Conservation (phyloP, 768 basidiomycete genomes). For the Rossbeevera mucosa region DNA sequence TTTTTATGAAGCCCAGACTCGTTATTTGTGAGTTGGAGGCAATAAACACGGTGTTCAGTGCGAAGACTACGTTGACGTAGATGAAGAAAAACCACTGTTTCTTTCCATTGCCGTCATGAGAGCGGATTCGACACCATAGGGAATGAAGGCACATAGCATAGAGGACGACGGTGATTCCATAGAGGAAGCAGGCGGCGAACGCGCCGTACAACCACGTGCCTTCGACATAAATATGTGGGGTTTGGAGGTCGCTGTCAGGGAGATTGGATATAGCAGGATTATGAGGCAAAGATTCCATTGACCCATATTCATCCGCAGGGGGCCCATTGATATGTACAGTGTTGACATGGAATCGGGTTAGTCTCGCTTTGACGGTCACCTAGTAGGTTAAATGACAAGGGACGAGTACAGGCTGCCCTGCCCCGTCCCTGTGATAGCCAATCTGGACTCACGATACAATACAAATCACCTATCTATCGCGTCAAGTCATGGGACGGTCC, state of each 20-base stretch:
- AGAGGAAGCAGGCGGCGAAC: slow-evolving; percentile 24
- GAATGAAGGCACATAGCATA: slow-evolving; percentile 26
- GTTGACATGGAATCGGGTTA: neutral
- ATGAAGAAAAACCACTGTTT: slow-evolving; percentile 25
- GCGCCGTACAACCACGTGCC: slow-evolving; percentile 30
- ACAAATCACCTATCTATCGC: too few relatives aligned
- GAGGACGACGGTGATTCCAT: slow-evolving; percentile 26
- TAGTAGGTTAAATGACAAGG: too few relatives aligned
- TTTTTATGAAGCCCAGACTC: slow-evolving; percentile 27
- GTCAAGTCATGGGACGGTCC: neutral
- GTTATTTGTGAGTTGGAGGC: slow-evolving; percentile 21
- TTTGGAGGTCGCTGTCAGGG: slow-evolving; percentile 7
- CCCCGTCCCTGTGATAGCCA: too few relatives aligned
- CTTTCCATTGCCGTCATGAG: slow-evolving; percentile 3
- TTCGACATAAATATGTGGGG: slow-evolving; percentile 17
- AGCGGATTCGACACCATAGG: slow-evolving; percentile 23
- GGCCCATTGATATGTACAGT: neutral
- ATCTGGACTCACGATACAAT: too few relatives aligned
- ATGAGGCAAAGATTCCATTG: neutral
- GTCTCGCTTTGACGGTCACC: neutral
- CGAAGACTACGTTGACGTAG: slow-evolving; percentile 29
- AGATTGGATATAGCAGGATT: slow-evolving; percentile 12
- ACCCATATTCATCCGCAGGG: neutral
- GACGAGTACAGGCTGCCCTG: too few relatives aligned
- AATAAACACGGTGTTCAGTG: slow-evolving; percentile 26